Evolutionary conservation across 371 early-diverging fungal genomes (phyloP), one percentile per base, ranked within the genome.

Genomic region (Synchytrium microbalum): DNA sequence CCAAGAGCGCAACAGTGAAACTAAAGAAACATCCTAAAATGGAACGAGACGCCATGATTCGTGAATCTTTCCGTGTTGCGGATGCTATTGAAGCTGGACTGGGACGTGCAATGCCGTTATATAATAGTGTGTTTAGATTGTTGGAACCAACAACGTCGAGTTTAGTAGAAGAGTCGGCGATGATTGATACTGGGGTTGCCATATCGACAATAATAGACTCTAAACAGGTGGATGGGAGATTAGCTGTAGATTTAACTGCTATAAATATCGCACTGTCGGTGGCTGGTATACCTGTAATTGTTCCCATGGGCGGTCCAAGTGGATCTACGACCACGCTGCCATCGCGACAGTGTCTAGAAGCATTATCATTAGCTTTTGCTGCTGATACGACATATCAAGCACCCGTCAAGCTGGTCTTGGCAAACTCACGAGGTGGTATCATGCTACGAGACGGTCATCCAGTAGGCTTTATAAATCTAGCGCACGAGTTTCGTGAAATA

Each of bases 61-160:
- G 75, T 16, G 88, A 88, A 33, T 77, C 61, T 23, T 55, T 63
- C 57, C 63, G 72, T 14, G 63, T 92, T 14, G 84, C 84, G 0
- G 88, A 91, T 58, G 81, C 83, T 2, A 84, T 93, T 59, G 90
- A 92, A 52, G 70, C 68, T 8, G 85, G 81, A n/a, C 91, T 91
- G 13, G 91, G 89, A 16, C 74, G 82, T n/a, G 87, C 89, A 1
- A 77, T 86, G 31, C 78, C 88, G 1, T 64, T 90, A 24, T 82
- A 75, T 61, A 75, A 71, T 31, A 80, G 79, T 59, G 70, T 86
- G 31, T 84, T 86, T 67, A 65, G 64, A 60, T 2, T 46, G n/a
- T 30, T 14, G 51, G 24, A 32, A 31, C 24, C 27, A 16, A 32
- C 53, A 2, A 26, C 54, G 31, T 38, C 55, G 27, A 58, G 32